Percentiles rank a stretch among this genome's conserved stretches.
Evolutionary conservation across 306 rosid genomes (phyloP).

Genomic region (Acacia melanoxylon): DNA sequence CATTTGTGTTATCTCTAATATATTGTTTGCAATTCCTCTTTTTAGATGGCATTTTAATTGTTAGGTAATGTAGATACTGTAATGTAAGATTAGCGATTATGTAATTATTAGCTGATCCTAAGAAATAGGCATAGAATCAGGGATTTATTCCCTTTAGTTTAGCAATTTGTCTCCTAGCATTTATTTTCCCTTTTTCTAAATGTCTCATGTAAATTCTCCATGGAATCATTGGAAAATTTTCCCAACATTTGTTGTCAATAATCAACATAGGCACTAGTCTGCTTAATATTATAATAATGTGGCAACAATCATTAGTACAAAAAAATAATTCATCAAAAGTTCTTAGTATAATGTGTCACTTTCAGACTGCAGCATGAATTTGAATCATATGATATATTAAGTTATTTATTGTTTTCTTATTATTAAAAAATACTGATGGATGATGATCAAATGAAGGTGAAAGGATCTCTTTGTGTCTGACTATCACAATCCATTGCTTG

Average conservation of each 20-base stretch:
- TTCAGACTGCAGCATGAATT: background rate
- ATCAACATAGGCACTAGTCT: background rate
- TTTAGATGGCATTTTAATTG: too few species aligned
- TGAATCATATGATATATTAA: background rate
- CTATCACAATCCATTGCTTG: constrained; percentile 3
- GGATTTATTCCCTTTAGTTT: background rate
- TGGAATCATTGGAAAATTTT: background rate
- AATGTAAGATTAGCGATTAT: background rate
- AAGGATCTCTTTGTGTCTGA: constrained; percentile 2
- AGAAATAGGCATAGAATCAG: background rate
- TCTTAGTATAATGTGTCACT: background rate
- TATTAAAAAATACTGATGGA: background rate
- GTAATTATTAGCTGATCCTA: background rate
- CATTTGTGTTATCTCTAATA: background rate
- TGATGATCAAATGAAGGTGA: background rate
- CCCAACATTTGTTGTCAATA: background rate
- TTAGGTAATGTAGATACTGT: background rate
- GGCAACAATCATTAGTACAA: background rate
- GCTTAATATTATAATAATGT: background rate
- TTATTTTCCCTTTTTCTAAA: background rate
- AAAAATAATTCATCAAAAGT: background rate
- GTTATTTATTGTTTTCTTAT: background rate
- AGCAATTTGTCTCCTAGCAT: background rate
- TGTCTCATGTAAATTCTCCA: background rate
- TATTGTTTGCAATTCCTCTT: constrained; percentile 4